Evolutionary conservation across 306 rosid genomes (phyloP).

Genomic region (Styphnolobium japonicum): DNA sequence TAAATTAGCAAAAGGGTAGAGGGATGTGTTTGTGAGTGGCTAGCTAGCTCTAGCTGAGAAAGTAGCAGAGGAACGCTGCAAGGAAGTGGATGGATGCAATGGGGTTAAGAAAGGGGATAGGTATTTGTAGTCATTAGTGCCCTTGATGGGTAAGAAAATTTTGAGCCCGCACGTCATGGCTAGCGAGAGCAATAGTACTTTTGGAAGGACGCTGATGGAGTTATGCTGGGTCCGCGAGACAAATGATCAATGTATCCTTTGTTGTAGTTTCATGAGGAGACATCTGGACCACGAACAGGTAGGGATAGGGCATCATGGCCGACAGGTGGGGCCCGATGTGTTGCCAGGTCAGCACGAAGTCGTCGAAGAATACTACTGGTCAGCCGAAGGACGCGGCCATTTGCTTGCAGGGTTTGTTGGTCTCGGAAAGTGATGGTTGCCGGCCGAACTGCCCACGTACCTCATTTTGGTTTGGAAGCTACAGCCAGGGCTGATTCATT

Average conservation of each 20-base stretch:
- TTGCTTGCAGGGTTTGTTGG: conserved; percentile 26
- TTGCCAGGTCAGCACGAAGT: conserved; percentile 43
- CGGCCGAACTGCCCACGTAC: too few relatives aligned
- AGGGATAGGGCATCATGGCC: background rate
- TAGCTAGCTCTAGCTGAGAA: background rate
- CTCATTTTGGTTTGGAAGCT: background rate
- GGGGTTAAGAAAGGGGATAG: background rate
- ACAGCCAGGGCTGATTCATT: too few relatives aligned
- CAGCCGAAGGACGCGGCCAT: conserved; percentile 25
- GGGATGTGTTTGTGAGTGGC: background rate
- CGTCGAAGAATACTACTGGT: conserved; percentile 10
- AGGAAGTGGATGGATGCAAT: background rate
- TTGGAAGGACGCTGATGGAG: conserved; percentile 37
- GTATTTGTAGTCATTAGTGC: conserved; percentile 45
- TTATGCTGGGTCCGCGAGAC: background rate
- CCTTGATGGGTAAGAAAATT: background rate
- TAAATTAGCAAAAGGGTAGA: background rate
- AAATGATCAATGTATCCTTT: background rate
- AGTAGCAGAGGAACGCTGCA: background rate
- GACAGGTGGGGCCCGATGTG: conserved; percentile 41
- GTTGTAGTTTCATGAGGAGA: background rate
- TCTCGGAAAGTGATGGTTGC: conserved; percentile 38
- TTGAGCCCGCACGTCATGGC: background rate
- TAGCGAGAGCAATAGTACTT: background rate
- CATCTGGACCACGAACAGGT: conserved; percentile 52